These are phyloP conservation scores for Chenopodium album DNA, from an alignment of 148 eudicot genomes.

Conservation along the genomic window DNA sequence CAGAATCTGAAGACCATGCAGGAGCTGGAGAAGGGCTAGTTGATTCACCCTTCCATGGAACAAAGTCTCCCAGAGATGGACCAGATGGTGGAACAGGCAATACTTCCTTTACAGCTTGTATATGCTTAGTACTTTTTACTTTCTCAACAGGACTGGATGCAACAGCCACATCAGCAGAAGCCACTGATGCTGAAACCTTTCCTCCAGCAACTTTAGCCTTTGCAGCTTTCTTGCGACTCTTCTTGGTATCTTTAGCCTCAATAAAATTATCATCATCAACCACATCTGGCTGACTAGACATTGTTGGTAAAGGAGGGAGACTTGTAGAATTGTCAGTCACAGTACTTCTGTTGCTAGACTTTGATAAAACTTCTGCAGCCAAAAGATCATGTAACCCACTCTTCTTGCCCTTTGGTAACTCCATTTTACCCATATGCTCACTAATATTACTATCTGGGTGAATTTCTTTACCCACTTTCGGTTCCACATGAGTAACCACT, in stretches of 20 bases:
- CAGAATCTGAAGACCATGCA: slow-evolving; percentile 89
- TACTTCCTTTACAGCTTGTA: slow-evolving; percentile 62
- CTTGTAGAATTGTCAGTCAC: slow-evolving; percentile 31
- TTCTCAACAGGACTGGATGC: slow-evolving; percentile 60
- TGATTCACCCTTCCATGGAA: slow-evolving; percentile 83
- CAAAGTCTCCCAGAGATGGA: slow-evolving; percentile 93
- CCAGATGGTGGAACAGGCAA: slow-evolving; percentile 76
- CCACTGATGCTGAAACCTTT: slow-evolving; percentile 41
- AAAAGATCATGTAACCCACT: slow-evolving; percentile 76
- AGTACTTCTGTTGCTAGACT: slow-evolving; percentile 41
- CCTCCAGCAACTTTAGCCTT: slow-evolving; percentile 65
- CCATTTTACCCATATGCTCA: slow-evolving; percentile 31
- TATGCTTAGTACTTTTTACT: slow-evolving; percentile 53
- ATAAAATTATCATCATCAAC: slow-evolving; percentile 64
- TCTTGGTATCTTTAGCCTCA: slow-evolving; percentile 91
- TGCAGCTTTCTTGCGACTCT: slow-evolving; percentile 83
- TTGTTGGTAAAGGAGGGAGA: slow-evolving; percentile 37
- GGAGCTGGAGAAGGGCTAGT: slow-evolving; percentile 61
- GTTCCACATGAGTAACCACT: slow-evolving; percentile 44
- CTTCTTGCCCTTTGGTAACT: slow-evolving; percentile 51
- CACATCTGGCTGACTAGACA: slow-evolving; percentile 33
- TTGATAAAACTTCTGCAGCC: slow-evolving; percentile 52
- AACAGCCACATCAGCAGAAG: slow-evolving; percentile 43
- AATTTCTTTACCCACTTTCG: slow-evolving; percentile 38
- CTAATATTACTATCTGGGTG: slow-evolving; percentile 28